Base-by-base conservation (phyloP, 371 early-diverging fungal genomes). In the Choanephora cucurbitarum region DNA sequence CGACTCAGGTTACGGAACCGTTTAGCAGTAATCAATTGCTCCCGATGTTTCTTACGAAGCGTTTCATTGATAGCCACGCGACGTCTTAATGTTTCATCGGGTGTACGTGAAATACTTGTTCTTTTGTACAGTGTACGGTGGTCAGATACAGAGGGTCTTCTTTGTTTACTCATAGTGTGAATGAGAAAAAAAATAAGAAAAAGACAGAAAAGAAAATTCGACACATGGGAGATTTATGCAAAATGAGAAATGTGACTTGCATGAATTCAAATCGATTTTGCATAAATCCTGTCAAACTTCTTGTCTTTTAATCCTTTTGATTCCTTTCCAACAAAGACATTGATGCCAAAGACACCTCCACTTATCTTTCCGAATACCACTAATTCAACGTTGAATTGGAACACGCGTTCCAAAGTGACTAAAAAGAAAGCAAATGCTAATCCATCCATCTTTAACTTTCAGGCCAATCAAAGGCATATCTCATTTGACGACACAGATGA, bases 11-110 rank as follows among this genome's bases (percentile, higher is more conserved):
- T 68, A 39, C 79, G 79, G 47, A 73, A 78, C 22, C 82, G 66
- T 47, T 82, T 82, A 10, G 79, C 75, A 18, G 75, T 78, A 59
- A 82, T 73, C 15, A 82, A 72, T 34, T 80, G 80, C 31, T 82
- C 82, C 14, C 82, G 79, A 48, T 78, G 82, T 43, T 73, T 70
- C 41, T 67, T 76, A 22, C 82, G 66, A 41, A 77, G 55, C n/a
- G 75, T 57, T 40, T 74, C 66, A 40, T 78, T 69, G 34, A 75
- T 65, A 8, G 73, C 72, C 8, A 74, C 52, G 21, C 79, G 67
- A 44, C 75, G 59, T 44, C 65, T 61, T 23, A 66, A 58, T 1
- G 66, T 45, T 40, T 79, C 74, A 24, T 74, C 77, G 18, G 66
- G 66, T 1, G 62, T 66, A 52, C 60, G 46, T 17, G 74, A 72